Evolutionary conservation across 495 filamentous ascomycete species (phyloP).

Genomic region (Tuber brumale): DNA sequence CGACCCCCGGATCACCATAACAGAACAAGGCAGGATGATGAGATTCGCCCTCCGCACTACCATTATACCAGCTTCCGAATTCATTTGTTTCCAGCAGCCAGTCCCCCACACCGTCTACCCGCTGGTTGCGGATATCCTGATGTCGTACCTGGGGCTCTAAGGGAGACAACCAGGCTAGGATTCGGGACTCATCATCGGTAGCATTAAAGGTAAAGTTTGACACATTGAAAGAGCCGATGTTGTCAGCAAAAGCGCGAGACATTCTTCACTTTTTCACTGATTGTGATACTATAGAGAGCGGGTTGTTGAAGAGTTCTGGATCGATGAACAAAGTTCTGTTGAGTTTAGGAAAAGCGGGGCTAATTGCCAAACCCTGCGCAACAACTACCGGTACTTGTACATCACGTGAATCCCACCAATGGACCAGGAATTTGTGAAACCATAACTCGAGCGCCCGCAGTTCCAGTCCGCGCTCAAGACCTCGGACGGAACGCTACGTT

Average conservation of each 20-base stretch:
- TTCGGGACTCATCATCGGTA: neutral
- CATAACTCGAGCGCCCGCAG: too few species aligned
- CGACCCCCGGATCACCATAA: neutral
- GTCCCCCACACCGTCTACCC: neutral
- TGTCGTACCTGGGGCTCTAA: neutral
- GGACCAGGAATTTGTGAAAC: too few species aligned
- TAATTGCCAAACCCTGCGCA: too few species aligned
- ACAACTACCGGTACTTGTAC: too few species aligned
- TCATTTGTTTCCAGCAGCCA: neutral
- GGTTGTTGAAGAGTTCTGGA: neutral
- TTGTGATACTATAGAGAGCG: neutral
- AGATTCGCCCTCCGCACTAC: neutral
- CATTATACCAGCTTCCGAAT: neutral
- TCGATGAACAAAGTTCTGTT: neutral
- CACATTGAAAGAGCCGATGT: neutral
- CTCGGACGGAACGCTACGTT: too few species aligned
- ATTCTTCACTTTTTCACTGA: neutral
- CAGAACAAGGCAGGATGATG: neutral
- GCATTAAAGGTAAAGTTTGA: neutral
- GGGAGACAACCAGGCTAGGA: neutral
- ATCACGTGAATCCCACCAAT: too few species aligned
- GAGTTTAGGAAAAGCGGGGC: neutral
- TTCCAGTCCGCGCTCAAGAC: too few species aligned
- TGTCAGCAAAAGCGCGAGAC: neutral
- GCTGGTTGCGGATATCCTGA: neutral